Evolutionary conservation across 2,329 filamentous ascomycete species (phyloP), one percentile per base, ranked within the genome.

Genomic region (Colletotrichum sublineola): DNA sequence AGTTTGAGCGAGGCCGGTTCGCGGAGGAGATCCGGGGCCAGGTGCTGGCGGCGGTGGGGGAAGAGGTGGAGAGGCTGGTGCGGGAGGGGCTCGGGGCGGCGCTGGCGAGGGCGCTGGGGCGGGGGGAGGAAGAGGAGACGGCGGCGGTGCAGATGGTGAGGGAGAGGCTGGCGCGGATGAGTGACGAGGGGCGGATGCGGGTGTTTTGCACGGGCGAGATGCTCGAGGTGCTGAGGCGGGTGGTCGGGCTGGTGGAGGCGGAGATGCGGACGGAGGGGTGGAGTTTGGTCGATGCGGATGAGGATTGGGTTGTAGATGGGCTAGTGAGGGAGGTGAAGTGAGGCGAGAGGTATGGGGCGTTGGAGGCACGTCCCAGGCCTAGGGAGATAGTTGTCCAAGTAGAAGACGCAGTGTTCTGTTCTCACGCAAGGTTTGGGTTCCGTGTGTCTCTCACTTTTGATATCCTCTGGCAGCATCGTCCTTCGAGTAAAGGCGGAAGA

Each of bases 151-250:
- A 44, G 18, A 42, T 66, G 0, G 66, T 63, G 0, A 38, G 69
- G 53, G 69, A 72, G 58, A n/a, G 66, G 65, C 9, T 72, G 31
- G 33, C n/a, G 31, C 52, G 53, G 20, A 60, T 72, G 69, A 60
- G 69, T 3, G 31, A 63, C 4, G 60, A 60, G 31, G 69, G n/a
- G n/a, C 31, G 44, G 8, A 44, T 42, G 18, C 42, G 52, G 24
- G 52, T 72, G 38, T 69, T 72, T 48, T 72, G 69, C n/a, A 72
- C 66, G n/a, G 20, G 44, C 24, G 69, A 72, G 44, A 68, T 72
- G 65, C 15, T 68, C 9, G 38, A 18, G 18, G 3, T 72, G 11
- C 14, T 72, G 12, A 63, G 44, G 24, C n/a, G 44, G 53, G 5
- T 69, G 36, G 24, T 53, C 0, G 29, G 8, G 1, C 2, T 60